phyloP scores from a whole-genome alignment of 108 stramenopile genomes.

The Cylindrotheca closterium region DNA sequence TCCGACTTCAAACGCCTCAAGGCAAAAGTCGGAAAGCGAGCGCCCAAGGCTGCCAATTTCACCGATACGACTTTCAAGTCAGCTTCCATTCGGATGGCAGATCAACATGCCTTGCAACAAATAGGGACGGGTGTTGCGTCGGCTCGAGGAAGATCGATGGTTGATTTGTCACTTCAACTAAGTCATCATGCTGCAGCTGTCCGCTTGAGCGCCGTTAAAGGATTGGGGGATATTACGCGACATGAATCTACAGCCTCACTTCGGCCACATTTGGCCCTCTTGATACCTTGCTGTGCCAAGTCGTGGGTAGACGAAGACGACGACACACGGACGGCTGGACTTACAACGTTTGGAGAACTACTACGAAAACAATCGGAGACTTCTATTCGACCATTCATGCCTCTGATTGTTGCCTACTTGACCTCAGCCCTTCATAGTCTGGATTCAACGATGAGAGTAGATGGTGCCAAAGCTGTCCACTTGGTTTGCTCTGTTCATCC shows the following conservation, averaged over 20 bases:
- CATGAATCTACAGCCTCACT: slow-evolving; percentile 30
- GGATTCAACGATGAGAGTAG: slow-evolving; percentile 54
- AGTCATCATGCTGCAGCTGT: slow-evolving; percentile 70
- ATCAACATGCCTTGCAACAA: slow-evolving; percentile 28
- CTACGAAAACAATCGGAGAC: slow-evolving; percentile 24
- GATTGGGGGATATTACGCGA: slow-evolving; percentile 59
- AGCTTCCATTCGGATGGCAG: slow-evolving; percentile 61
- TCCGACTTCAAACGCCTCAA: slow-evolving; percentile 75
- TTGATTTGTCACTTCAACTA: slow-evolving; percentile 46
- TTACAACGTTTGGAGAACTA: slow-evolving; percentile 49
- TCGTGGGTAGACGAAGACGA: slow-evolving; percentile 69
- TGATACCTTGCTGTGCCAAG: slow-evolving; percentile 42
- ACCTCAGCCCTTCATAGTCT: slow-evolving; percentile 79
- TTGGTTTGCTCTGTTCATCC: slow-evolving; percentile 44
- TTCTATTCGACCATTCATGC: slow-evolving; percentile 56
- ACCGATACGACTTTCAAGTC: slow-evolving; percentile 79
- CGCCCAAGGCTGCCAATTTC: slow-evolving; percentile 58
- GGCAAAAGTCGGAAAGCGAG: slow-evolving; percentile 85
- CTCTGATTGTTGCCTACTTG: slow-evolving; percentile 60
- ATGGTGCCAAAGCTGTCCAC: slow-evolving; percentile 52
- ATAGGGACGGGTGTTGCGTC: slow-evolving; percentile 39
- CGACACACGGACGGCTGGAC: slow-evolving; percentile 53
- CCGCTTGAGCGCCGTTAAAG: slow-evolving; percentile 62
- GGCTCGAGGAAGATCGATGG: slow-evolving; percentile 59
- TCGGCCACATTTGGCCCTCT: slow-evolving; percentile 48